These are phyloP conservation scores for Lantana camara DNA, from an alignment of 257 asterid species.

Conservation along the genomic window DNA sequence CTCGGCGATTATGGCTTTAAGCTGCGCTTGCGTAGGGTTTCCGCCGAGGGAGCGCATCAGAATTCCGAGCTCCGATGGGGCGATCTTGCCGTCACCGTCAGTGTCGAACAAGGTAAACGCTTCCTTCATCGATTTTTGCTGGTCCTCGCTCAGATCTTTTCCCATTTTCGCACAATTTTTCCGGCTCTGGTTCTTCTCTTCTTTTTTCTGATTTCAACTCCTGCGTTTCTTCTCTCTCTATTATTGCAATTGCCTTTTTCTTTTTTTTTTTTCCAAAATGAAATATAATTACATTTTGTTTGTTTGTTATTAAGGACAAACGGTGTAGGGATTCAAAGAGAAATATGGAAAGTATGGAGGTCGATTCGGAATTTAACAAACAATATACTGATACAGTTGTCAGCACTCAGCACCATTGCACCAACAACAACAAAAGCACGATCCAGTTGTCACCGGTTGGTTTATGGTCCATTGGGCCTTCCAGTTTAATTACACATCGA, in stretches of 20 bases:
- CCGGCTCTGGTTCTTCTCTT: neutral
- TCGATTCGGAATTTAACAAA: neutral
- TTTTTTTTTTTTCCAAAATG: neutral
- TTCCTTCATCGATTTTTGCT: constrained; percentile 81
- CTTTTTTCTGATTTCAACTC: constrained; percentile 12
- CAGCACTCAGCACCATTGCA: neutral
- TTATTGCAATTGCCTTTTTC: no score
- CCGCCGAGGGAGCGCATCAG: constrained; percentile 98
- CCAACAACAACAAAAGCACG: no score
- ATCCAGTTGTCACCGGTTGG: no score
- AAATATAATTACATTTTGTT: neutral
- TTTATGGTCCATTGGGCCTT: no score
- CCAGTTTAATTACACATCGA: neutral
- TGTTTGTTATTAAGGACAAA: neutral
- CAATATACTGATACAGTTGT: neutral
- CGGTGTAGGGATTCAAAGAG: neutral
- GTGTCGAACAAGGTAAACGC: constrained; percentile 95
- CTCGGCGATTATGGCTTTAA: constrained; percentile 71
- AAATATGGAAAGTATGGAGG: neutral
- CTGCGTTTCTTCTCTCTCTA: neutral
- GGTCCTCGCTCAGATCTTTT: constrained; percentile 86
- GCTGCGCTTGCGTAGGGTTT: constrained; percentile 94
- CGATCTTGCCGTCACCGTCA: constrained; percentile 94
- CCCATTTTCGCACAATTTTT: constrained; percentile 51
- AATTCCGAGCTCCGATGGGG: constrained; percentile 93